Evolutionary conservation across 306 rosid species (phyloP), one percentile per base, ranked within the genome.

Genomic region (Quercus robur): DNA sequence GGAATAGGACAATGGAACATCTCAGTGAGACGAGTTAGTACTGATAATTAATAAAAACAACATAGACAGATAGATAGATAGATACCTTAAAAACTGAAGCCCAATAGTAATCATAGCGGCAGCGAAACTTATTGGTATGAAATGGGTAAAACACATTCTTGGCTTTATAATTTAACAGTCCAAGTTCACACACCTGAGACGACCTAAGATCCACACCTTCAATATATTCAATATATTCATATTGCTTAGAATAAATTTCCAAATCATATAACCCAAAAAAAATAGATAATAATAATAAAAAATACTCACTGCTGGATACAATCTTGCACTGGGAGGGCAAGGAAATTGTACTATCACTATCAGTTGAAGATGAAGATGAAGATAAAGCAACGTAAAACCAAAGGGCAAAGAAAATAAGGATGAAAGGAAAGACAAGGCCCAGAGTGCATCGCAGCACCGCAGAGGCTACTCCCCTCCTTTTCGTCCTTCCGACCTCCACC

Each of bases 201-300:
- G 97, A 93, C 89, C 92, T 91, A 79, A 95, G 89, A 83, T 95
- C 99, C 84, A 94, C 99, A 87, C 92, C 99, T 94, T 90, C 59
- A 75, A 86, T 63, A 5, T 73, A 6, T 63, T 38, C 54, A 62
- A 38, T 38, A 33, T 35, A 38, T 38, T 38, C 30, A 68, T 15
- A 76, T 76, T 56, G 23, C 41, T 26, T 11, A 49, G 51, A 69
- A 75, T 25, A 61, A 4, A 54, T 75, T 68, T 64, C 25, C 17
- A 66, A 72, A 44, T 13, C n/a, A 33, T 21, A 3, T 21, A 64
- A 49, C 15, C 20, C 46, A 2, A 75, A 49, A 52, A 2, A 23
- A 52, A 61, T 3, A 38, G 30, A n/a, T 17, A n/a, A 17, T 8
- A 56, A 35, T 19, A 5, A 62, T 33, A 17, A 4, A 2, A 51